These are phyloP conservation scores for Penicillium alfredii DNA, from an alignment of 495 filamentous ascomycete genomes.

Conservation along the genomic window DNA sequence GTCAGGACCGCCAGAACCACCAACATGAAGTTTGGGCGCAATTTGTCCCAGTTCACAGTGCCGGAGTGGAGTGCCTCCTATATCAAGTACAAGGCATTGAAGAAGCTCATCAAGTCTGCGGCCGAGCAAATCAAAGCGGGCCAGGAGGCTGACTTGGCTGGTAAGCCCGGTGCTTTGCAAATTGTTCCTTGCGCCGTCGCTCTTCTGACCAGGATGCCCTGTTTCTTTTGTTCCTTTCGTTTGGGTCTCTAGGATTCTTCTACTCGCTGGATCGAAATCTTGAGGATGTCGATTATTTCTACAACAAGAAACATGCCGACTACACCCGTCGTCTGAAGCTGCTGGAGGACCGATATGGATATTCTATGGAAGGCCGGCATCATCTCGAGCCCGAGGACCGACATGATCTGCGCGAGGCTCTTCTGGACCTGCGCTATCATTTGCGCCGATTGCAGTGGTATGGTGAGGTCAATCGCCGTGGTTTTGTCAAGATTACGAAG, in stretches of 20 bases:
- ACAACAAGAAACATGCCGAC: conserved; percentile 89
- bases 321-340: conserved; percentile 74
- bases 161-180: conserved; percentile 32
- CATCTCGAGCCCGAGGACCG: conserved; percentile 65
- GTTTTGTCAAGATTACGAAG: conserved; percentile 97
- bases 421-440: conserved; percentile 80
- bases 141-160: conserved; percentile 72
- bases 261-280: conserved; percentile 92
- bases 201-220: conserved; percentile 12
- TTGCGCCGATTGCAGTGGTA: conserved; percentile 94
- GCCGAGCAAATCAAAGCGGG: conserved; percentile 56
- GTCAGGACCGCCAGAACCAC: neutral
- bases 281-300: conserved; percentile 90
- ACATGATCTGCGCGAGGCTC: conserved; percentile 80
- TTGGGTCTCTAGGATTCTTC: conserved; percentile 67
- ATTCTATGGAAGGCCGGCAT: conserved; percentile 43
- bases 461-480: conserved; percentile 89
- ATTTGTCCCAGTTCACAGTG: conserved; percentile 86
- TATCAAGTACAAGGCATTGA: conserved; percentile 93
- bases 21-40: conserved; percentile 78
- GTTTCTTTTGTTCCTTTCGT: conserved; percentile 7
- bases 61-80: conserved; percentile 92
- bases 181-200: conserved; percentile 1
- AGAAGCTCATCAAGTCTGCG: conserved; percentile 84
- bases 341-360: conserved; percentile 78